Evolutionary conservation across 495 filamentous ascomycete species (phyloP).

Genomic region (Poronia punctata): DNA sequence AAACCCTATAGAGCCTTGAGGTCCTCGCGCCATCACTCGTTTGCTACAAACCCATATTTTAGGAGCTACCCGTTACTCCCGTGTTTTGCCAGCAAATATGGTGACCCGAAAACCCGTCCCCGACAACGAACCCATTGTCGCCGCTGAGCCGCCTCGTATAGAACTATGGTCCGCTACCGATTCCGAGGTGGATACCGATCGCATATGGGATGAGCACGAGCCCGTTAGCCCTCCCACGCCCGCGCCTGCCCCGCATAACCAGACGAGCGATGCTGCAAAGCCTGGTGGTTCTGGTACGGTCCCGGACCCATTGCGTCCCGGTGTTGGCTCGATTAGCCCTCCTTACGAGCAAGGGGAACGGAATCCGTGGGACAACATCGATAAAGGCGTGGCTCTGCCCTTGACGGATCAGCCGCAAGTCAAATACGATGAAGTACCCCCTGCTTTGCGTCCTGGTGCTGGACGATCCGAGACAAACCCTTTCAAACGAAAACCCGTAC

Average conservation of each 20-base stretch:
- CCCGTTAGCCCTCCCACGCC: too few species aligned
- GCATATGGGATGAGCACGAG: constrained; percentile 28
- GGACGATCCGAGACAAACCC: constrained; percentile 43
- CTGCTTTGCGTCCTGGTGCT: constrained; percentile 27
- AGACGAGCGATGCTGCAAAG: constrained; percentile 8
- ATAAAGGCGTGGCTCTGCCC: constrained; percentile 5
- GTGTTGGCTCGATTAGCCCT: constrained; percentile 8
- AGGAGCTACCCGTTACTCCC: too few species aligned
- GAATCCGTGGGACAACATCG: constrained; percentile 21
- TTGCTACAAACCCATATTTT: too few species aligned
- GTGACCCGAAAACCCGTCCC: constrained; percentile 38
- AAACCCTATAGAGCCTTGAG: too few species aligned
- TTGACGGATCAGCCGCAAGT: constrained; percentile 13
- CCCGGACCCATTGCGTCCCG: constrained; percentile 17
- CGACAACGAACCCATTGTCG: constrained; percentile 14
- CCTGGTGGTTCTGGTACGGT: constrained; percentile 17
- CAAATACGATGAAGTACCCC: constrained; percentile 23
- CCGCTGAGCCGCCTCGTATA: constrained; percentile 22
- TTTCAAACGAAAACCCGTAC: constrained; percentile 39
- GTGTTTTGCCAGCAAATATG: constrained; percentile 14
- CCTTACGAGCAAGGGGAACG: constrained; percentile 17
- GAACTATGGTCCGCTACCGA: constrained; percentile 28
- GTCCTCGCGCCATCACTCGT: too few species aligned
- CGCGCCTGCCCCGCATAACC: constrained; percentile 6
- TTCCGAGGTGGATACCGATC: constrained; percentile 26